These are phyloP conservation scores for Didymella lethalis DNA, from an alignment of 2,329 filamentous ascomycete species.

Conservation along the genomic window DNA sequence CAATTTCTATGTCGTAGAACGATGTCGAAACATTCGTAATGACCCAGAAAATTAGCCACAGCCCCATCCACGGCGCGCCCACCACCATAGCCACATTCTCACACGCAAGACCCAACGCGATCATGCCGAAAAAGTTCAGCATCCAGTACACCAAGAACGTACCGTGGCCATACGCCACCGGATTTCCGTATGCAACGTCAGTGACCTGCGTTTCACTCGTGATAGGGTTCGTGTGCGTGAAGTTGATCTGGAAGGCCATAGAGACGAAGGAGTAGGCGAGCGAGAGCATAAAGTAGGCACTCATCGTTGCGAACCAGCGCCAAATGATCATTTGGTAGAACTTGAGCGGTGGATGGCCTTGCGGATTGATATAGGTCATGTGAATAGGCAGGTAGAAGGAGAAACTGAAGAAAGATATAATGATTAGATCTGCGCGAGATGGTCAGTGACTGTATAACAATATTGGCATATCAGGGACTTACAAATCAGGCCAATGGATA, in stretches of 20 bases:
- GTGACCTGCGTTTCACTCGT: conserved; percentile 56
- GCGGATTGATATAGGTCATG: conserved; percentile 63
- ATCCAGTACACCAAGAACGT: conserved; percentile 71
- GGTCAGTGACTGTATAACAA: not conserved
- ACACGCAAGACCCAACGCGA: conserved; percentile 67
- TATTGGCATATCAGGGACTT: conserved; percentile 1
- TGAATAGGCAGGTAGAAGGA: conserved; percentile 71
- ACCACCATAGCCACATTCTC: conserved; percentile 72
- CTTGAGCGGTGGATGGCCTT: conserved; percentile 65
- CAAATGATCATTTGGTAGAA: conserved; percentile 66
- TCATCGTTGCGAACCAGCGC: conserved; percentile 64
- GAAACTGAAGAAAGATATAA: conserved; percentile 72
- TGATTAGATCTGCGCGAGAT: conserved; percentile 61
- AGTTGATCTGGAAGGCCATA: conserved; percentile 69
- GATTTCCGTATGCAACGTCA: conserved; percentile 49
- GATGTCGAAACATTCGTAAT: conserved; percentile 69
- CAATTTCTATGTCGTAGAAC: conserved; percentile 67
- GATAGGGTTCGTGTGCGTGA: conserved; percentile 54
- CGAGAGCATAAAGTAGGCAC: conserved; percentile 68
- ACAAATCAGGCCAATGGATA: conserved; percentile 69
- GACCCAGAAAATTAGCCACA: conserved; percentile 74
- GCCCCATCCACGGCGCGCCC: conserved; percentile 66
- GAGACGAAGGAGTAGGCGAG: conserved; percentile 70
- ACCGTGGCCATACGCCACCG: conserved; percentile 64
- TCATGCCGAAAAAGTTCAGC: conserved; percentile 70